Evolutionary conservation across 1,139 yeast species (phyloP), one percentile per base, ranked within the genome.

Genomic region (Scheffersomyces parashehatae): DNA sequence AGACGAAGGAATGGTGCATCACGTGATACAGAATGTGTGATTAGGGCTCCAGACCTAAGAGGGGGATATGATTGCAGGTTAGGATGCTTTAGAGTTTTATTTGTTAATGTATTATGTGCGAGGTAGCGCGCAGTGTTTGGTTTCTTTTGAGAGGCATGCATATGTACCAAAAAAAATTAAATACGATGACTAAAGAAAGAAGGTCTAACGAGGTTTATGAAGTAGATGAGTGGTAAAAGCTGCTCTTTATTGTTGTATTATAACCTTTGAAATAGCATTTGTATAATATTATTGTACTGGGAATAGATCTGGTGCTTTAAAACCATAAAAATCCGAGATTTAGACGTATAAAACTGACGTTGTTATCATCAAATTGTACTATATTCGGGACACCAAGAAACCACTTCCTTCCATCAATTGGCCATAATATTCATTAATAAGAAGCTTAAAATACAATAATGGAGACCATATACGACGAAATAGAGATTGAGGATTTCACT

Each of bases 401-500:
- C 14, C 24, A 7, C 10, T 12, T 28, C 31, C 12, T 35, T 35
- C 32, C 29, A 8, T 28, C 34, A 15, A 28, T 34, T 28, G 24
- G 14, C 11, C 35, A 7, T 14, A 7, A 31, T 10, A 15, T 16
- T 11, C n/a, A 20, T 9, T n/a, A 28, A 29, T n/a, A 26, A 10
- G 11, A 30, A 12, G 14, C 10, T 1, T n/a, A 13, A 20, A 20
- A 20, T 6, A 20, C 16, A 37, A 37, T n/a, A 35, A 73, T 74
- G 76, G 80, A 74, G 76, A 72, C 85, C 14, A 79, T 88, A 30
- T 93, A 93, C 67, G 99, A 93, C 64, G 96, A 93, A 63, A 84
- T 93, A 47, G 99, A 93, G 72, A 93, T 95, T 43, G 99, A 93
- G 66, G 99, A 93, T 64, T 90, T 93, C 82, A 85, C 91, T 5